These are phyloP conservation scores for Galium porrigens DNA, from an alignment of 305 asterid genomes.

Conservation along the genomic window DNA sequence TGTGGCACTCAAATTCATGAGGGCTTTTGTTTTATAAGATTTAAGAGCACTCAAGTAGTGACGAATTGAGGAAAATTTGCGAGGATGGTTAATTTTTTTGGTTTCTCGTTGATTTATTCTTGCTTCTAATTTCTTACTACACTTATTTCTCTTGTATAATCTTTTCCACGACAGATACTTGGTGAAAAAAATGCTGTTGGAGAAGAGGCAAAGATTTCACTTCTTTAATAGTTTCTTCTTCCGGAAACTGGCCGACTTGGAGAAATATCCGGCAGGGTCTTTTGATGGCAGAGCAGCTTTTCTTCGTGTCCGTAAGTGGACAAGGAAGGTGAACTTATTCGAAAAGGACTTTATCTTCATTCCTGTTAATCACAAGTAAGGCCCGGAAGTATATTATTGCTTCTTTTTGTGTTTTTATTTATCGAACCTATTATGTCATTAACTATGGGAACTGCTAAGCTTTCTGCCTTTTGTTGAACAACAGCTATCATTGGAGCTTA, in stretches of 20 bases:
- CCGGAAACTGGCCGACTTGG: constrained; percentile 90
- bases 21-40: neutral
- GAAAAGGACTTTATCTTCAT: constrained; percentile 76
- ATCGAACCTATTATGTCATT: neutral
- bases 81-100: neutral
- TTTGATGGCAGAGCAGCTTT: constrained; percentile 84
- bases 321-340: constrained; percentile 78
- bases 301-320: constrained; percentile 95
- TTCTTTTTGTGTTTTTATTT: neutral
- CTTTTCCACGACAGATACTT: constrained; percentile 47
- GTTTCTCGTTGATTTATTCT: neutral
- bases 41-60: neutral
- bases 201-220: constrained; percentile 51
- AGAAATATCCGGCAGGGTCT: constrained; percentile 78
- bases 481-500: constrained; percentile 94
- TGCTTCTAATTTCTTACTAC: constrained; percentile 3
- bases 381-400: neutral
- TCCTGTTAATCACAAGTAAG: constrained; percentile 91
- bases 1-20: neutral
- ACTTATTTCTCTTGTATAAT: constrained; percentile 15
- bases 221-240: constrained; percentile 95
- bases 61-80: neutral
- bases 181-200: constrained; percentile 42
- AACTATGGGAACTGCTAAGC: neutral
- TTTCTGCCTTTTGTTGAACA: constrained; percentile 12